Conservation (phyloP, 306 rosid species). For the Gynostemma pentaphyllum region DNA sequence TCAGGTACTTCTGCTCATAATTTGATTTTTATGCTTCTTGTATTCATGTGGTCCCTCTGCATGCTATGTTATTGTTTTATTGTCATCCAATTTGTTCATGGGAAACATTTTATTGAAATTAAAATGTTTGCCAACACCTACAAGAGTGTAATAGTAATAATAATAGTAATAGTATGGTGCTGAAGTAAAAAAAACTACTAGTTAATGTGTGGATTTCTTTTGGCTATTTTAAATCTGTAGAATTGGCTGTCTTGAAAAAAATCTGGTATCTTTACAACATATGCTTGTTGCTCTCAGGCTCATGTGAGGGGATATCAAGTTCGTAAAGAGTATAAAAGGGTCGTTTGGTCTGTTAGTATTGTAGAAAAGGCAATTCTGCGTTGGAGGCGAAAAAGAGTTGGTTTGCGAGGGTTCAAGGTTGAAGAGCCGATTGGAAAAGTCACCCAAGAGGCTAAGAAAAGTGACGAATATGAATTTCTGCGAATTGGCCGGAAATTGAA, state of each 20-base stretch:
- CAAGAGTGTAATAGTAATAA: no score
- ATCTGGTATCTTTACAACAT: background rate
- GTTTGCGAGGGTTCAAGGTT: slow-evolving; percentile 54
- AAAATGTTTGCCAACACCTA: no score
- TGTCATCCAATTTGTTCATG: no score
- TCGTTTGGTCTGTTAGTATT: slow-evolving; percentile 66
- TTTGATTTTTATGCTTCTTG: background rate
- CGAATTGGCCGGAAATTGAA: slow-evolving; percentile 54
- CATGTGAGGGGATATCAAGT: slow-evolving; percentile 65
- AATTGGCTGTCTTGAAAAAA: no score
- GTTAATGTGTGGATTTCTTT: no score
- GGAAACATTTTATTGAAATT: no score
- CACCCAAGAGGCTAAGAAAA: slow-evolving; percentile 17
- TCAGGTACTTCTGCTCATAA: slow-evolving; percentile 35
- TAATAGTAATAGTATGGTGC: no score
- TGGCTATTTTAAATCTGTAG: no score
- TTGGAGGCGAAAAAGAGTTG: slow-evolving; percentile 58
- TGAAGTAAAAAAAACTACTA: no score
- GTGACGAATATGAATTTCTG: slow-evolving; percentile 57
- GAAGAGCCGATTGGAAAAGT: slow-evolving; percentile 20
- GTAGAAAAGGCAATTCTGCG: slow-evolving; percentile 65
- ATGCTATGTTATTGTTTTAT: background rate
- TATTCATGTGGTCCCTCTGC: background rate
- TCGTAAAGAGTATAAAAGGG: slow-evolving; percentile 52
- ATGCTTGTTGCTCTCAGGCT: slow-evolving; percentile 33